These are phyloP conservation scores for Lobosporangium transversale DNA, from an alignment of 192 early-diverging fungal genomes.

Conservation along the genomic window DNA sequence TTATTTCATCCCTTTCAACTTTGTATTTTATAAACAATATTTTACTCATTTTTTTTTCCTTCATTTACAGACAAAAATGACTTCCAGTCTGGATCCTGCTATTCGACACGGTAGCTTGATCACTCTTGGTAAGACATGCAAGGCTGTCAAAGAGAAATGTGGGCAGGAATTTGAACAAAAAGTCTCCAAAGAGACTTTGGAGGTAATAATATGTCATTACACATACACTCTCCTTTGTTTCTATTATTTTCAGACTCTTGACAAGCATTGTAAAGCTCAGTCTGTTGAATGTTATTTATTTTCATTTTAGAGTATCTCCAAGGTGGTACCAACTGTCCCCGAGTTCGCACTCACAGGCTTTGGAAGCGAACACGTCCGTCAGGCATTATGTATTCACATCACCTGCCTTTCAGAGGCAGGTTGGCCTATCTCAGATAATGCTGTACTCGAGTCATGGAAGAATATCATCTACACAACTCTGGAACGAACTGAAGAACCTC, in stretches of 20 bases:
- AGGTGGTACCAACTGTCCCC: slow-evolving; percentile 52
- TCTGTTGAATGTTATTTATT: no score
- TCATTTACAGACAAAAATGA: slow-evolving; percentile 30
- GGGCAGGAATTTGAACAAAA: slow-evolving; percentile 15
- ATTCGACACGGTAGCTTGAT: slow-evolving; percentile 47
- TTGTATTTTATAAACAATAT: no score
- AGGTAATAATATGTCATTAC: slow-evolving; percentile 4
- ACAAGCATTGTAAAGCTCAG: no score
- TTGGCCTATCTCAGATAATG: slow-evolving; percentile 48
- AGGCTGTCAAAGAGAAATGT: slow-evolving; percentile 30
- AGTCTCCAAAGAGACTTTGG: slow-evolving; percentile 8
- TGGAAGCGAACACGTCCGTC: slow-evolving; percentile 67
- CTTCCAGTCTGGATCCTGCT: slow-evolving; percentile 30
- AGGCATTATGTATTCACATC: slow-evolving; percentile 63
- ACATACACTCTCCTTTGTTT: neutral
- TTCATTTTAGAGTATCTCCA: slow-evolving; percentile 38
- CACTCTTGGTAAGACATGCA: slow-evolving; percentile 34
- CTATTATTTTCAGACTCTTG: neutral
- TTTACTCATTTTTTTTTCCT: no score
- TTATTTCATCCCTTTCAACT: neutral
- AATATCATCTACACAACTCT: slow-evolving; percentile 60
- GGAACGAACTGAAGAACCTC: slow-evolving; percentile 72
- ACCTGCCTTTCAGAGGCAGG: slow-evolving; percentile 56
- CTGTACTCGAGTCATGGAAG: slow-evolving; percentile 60
- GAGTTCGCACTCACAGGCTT: slow-evolving; percentile 62